Base-by-base conservation (phyloP, 768 basidiomycete genomes). In the Leucocoprinus birnbaumii region DNA sequence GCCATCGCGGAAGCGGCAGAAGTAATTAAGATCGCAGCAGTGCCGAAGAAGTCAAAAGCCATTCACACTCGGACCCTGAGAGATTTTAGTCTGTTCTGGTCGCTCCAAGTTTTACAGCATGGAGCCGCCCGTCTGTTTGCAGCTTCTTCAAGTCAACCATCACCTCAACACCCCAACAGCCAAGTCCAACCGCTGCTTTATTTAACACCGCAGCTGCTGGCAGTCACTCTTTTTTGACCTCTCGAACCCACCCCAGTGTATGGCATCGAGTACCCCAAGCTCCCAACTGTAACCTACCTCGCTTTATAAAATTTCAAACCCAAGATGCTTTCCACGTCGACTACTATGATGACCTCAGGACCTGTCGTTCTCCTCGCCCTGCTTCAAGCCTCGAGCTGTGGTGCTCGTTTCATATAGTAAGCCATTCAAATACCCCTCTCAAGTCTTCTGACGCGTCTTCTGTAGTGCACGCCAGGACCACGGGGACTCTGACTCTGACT, bases 401-500 rank as follows among this genome's bases (percentile, higher is more conserved):
- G n/a, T 18, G 54, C 54, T 24, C 27, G 38, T 14, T 2, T 48
- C 24, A 16, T 43, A 13, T 44, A n/a, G 54, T 55, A 42, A n/a
- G 48, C 16, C 46, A 48, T 14, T 43, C 10, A 26, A n/a, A 13
- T 31, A 19, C n/a, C 19, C 21, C 18, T 21, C 21, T 6, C 10
- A 8, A 10, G 18, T 11, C 14, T 13, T 18, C 27, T 48, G 10
- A 47, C 24, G 14, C 35, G 14, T 48, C 14, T 19, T 26, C 38
- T 21, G 18, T n/a, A 41, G 18, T 22, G 40, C 46, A 24, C 45
- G 41, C 6, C 43, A 43, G 35, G 35, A 43, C 34, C 26, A 38
- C n/a, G 38, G 16, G 3, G 58, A 55, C 41, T 41, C 49, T 16
- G 48, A 46, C n/a, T 55, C 53, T 3, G 58, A 56, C 44, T 51